phyloP scores from a whole-genome alignment of 208 protist species.

The Plasmodiophora brassicae region DNA sequence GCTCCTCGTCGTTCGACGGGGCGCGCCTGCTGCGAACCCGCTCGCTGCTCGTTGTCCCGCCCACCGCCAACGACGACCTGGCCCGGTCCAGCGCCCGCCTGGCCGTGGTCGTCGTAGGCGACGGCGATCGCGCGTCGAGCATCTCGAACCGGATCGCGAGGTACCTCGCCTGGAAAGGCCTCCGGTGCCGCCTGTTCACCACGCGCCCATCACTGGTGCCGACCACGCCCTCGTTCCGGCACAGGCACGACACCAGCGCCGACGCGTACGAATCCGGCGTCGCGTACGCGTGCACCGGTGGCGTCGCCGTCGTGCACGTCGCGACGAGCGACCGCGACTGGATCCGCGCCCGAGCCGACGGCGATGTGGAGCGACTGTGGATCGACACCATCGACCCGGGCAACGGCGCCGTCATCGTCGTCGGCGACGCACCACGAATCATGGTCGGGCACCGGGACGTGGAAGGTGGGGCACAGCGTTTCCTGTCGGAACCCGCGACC shows the following conservation, averaged over 20 bases:
- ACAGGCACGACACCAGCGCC: neutral
- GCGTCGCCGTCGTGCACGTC: neutral
- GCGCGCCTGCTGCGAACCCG: too few relatives aligned
- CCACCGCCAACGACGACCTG: too few relatives aligned
- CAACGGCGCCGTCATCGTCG: neutral
- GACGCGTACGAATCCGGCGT: neutral
- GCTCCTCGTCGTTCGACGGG: too few relatives aligned
- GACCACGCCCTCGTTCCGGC: neutral
- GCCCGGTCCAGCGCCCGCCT: too few relatives aligned
- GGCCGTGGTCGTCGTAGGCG: too few relatives aligned
- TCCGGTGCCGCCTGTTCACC: neutral
- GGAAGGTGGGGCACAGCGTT: neutral
- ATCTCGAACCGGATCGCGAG: neutral
- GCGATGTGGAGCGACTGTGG: neutral
- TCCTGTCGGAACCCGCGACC: neutral
- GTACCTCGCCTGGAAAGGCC: slow-evolving; percentile 7
- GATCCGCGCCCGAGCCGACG: neutral
- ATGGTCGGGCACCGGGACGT: neutral
- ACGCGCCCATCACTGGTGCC: neutral
- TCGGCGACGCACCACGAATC: neutral
- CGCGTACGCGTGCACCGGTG: neutral
- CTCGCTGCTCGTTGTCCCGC: too few relatives aligned
- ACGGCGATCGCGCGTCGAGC: too few relatives aligned
- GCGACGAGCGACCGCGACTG: neutral
- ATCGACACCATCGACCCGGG: neutral